Base-by-base conservation (phyloP, 179 eudicot genomes). In the Vitellaria paradoxa region DNA sequence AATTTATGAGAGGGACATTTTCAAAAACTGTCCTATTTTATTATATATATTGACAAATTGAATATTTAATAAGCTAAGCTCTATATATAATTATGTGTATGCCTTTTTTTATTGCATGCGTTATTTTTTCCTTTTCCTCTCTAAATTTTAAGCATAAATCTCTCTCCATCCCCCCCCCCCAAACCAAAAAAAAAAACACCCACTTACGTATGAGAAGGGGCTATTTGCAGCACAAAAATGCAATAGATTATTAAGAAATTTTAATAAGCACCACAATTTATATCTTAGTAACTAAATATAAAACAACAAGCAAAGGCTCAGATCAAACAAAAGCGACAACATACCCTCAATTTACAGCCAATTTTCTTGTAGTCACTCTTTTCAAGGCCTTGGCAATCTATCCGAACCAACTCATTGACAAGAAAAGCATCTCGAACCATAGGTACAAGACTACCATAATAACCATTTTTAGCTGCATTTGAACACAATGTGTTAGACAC, bases 351-450 rank as follows among this genome's bases (percentile, higher is more conserved):
- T 83, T 96, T 92, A 86, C 87, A 89, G 68, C 96, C 96, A 66
- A 93, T 85, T 84, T 91, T 96, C 91, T 88, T 93, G 84, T 87
- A 87, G 81, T 93, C 97, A 73, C 94, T 96, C 82, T 76, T 89
- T 62, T 91, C 90, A 74, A 96, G 98, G 74, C 93, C 94, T 74
- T 84, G 77, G 74, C 99, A 93, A 76, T 96, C 99, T 72, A 96
- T 87, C 71, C 99, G 93, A 37, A 96, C 94, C 76, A 93, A 84
- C 84, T 93, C 98, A 67, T 77, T 87, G 49, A 79, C 79, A 18
- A 93, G 91, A 85, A 96, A 96, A 77, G 99, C 99, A 86, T 96
- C 99, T 76, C 94, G 89, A 57, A 96, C 93, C 99, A 93, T 93
- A 5, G 92, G 85, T 70, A 96, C 92, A 53, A 96, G 90, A 84